A percentile compares a stretch with the other conserved stretches of the same genome.
Evolutionary conservation across 345 rosid species (phyloP).

Genomic region (Gossypium sturtianum): DNA sequence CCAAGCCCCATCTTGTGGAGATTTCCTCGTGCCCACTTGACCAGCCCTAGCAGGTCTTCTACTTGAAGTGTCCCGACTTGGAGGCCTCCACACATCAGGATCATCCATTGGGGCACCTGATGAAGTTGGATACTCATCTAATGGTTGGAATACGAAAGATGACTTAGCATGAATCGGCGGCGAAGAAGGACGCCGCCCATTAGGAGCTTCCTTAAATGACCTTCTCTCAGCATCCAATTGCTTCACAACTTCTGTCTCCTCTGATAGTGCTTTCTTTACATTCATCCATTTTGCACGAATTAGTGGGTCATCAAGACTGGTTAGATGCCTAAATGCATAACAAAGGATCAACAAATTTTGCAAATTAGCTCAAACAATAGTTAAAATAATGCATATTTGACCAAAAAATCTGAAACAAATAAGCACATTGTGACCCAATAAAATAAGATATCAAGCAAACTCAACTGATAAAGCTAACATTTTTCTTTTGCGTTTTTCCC

Average conservation of each 20-base stretch:
- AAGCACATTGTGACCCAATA: neutral
- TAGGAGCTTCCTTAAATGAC: constrained; percentile 79
- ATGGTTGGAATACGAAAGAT: constrained; percentile 86
- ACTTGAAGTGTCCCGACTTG: constrained; percentile 63
- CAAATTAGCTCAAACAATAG: neutral
- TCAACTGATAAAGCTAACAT: neutral
- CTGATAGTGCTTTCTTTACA: constrained; percentile 76
- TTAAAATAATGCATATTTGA: neutral
- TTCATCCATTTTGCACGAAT: constrained; percentile 81
- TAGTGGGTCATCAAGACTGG: neutral
- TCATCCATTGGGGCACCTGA: constrained; percentile 84
- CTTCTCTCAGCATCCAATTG: constrained; percentile 90
- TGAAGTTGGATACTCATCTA: constrained; percentile 95
- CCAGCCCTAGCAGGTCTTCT: constrained; percentile 81
- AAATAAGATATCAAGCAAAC: neutral
- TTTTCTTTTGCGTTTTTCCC: neutral
- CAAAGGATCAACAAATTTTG: neutral
- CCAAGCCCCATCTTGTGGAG: constrained; percentile 92
- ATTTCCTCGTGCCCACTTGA: constrained; percentile 74
- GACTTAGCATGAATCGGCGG: constrained; percentile 85
- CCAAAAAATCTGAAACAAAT: neutral
- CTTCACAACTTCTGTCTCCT: constrained; percentile 90
- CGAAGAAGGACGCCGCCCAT: constrained; percentile 69
- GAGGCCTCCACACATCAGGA: constrained; percentile 99
- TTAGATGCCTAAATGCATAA: neutral